Conservation (phyloP, 345 rosid species). For the Litchi chinensis region DNA sequence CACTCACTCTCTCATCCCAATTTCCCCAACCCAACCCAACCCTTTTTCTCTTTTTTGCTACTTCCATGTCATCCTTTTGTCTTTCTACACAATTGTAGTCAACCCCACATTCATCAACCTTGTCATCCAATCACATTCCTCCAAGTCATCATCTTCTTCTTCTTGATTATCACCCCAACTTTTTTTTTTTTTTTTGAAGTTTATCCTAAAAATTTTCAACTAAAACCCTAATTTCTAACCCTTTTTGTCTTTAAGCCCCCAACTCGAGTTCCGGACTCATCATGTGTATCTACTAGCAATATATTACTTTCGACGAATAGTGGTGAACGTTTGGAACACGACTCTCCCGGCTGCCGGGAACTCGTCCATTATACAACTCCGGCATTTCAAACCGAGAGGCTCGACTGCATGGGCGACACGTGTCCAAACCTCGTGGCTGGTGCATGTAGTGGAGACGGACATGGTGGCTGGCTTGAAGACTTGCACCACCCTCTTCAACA, state of each 20-base stretch:
- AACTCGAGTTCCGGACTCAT: not conserved
- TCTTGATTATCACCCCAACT: constrained; percentile 1
- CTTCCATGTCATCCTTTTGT: constrained; percentile 30
- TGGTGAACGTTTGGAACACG: constrained; percentile 78
- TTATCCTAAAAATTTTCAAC: constrained; percentile 23
- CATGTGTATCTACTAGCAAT: not conserved
- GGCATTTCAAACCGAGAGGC: constrained; percentile 73
- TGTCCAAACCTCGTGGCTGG: constrained; percentile 54
- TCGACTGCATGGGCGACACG: constrained; percentile 63
- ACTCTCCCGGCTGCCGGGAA: constrained; percentile 72
- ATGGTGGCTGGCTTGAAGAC: constrained; percentile 78
- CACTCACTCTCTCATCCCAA: constrained; percentile 33
- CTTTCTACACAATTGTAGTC: constrained; percentile 42
- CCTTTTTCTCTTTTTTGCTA: not conserved
- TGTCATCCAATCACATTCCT: constrained; percentile 39
- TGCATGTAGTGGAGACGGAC: constrained; percentile 71
- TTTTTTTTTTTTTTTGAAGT: not conserved
- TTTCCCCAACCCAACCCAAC: constrained; percentile 6
- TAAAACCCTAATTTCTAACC: constrained; percentile 20
- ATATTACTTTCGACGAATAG: constrained; percentile 46
- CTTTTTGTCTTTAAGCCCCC: not conserved
- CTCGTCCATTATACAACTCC: constrained; percentile 69
- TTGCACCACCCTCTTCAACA: constrained; percentile 59
- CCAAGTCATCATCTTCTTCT: constrained; percentile 43
- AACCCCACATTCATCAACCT: constrained; percentile 35